Evolutionary conservation across 1,284 basidiomycete genomes (phyloP), one percentile per base, ranked within the genome.

Genomic region (Trichosporon sp.): DNA sequence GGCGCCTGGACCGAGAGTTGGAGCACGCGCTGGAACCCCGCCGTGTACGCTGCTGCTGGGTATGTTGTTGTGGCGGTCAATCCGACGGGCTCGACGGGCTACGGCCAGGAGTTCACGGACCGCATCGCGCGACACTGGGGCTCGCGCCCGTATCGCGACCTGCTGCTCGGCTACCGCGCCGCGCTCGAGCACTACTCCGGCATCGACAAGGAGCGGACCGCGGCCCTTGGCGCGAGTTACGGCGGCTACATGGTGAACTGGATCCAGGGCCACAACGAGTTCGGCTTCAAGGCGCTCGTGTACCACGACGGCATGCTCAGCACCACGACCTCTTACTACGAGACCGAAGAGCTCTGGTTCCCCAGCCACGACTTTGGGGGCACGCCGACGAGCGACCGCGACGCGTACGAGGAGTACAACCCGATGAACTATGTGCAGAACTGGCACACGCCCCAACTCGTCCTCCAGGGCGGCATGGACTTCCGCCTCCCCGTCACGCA

Each of bases 231-330:
- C 10, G 85, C 82, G 0, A 79, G 76, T 6, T 86, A 84, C 70
- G 85, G 85, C 43, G 85, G 85, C 5, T 84, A 82, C 77, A 84
- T 84, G 81, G 74, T 81, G 64, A 96, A 94, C 82, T 97, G 92
- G 93, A 94, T 96, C 73, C 92, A 95, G 83, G 92, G 94, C 0
- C 93, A 96, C 82, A 93, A 94, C 14, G 91, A 94, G 73, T 83
- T 93, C 79, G 88, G 88, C 31, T 96, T 97, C 87, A 96, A 95
- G 86, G 92, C 92, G 1, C 86, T 97, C 54, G 89, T 95, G 14
- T 91, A 90, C 78, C 93, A 96, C 78, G 92, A 95, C 78, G 92
- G 93, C n/a, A 91, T 93, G 38, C 76, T 80, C 65, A 74, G 71
- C 70, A 79, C 76, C 21, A 68, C 71, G 16, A 91, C 91, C 83